Conservation (phyloP, 441 rosid species). For the Bocquillonia castaneifolia region DNA sequence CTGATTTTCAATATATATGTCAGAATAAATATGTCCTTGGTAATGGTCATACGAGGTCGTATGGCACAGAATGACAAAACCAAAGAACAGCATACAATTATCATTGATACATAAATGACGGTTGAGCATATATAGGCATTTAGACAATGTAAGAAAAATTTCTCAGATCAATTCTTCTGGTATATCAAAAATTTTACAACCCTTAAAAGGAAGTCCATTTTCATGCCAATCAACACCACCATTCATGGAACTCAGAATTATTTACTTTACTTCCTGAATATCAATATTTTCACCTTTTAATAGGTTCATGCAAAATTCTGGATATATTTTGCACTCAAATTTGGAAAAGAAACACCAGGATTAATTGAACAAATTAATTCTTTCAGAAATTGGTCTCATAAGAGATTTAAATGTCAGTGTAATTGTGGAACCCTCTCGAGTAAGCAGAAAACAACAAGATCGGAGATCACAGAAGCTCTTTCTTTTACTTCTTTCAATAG, state of each 20-base stretch:
- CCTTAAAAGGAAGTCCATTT: not conserved
- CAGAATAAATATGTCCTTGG: conserved; percentile 12
- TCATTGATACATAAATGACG: not conserved
- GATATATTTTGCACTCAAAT: not conserved
- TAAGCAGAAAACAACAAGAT: not conserved
- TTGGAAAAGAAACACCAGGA: not conserved
- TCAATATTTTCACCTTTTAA: not conserved
- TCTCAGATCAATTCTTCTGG: not conserved
- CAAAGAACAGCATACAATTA: not conserved
- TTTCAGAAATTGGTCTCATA: not conserved
- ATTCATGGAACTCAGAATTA: not conserved
- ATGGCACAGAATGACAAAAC: not conserved
- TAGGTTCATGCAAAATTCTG: not conserved
- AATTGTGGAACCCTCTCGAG: not conserved
- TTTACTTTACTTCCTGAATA: not conserved
- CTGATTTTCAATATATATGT: conserved; percentile 35
- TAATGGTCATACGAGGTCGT: not conserved
- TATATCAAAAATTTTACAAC: too few species aligned
- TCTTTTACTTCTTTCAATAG: not conserved
- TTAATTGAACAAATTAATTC: not conserved
- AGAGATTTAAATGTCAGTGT: not conserved
- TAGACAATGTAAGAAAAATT: not conserved
- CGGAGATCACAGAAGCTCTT: not conserved
- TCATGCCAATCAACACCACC: not conserved
- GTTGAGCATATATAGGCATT: not conserved